Evolutionary conservation across 129 eudicot species (phyloP).

Genomic region (Ambrosia trifida): DNA sequence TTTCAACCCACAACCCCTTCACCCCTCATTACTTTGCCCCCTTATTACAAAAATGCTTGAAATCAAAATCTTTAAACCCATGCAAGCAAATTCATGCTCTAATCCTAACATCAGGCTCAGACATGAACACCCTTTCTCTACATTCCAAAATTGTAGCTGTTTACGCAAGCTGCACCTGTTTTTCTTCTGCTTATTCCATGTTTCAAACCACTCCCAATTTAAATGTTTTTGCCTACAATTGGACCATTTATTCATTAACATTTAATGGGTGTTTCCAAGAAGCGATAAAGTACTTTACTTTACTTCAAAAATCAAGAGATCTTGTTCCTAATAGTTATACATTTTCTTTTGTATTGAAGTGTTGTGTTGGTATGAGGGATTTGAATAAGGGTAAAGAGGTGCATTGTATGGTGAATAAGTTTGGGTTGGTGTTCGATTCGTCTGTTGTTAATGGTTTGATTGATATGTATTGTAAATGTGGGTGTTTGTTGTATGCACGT

Average conservation of each 20-base stretch:
- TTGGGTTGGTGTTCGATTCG: slow-evolving; percentile 47
- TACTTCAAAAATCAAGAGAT: slow-evolving; percentile 39
- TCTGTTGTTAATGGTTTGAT: slow-evolving; percentile 53
- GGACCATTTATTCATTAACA: slow-evolving; percentile 71
- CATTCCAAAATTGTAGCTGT: slow-evolving; percentile 60
- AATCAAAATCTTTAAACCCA: slow-evolving; percentile 46
- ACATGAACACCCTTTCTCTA: slow-evolving; percentile 39
- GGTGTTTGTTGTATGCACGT: slow-evolving; percentile 40
- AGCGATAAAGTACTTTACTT: slow-evolving; percentile 55
- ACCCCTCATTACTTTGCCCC: slow-evolving; percentile 29
- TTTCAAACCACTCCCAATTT: slow-evolving; percentile 52
- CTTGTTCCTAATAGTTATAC: slow-evolving; percentile 50
- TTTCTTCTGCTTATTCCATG: slow-evolving; percentile 53
- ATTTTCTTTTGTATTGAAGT: slow-evolving; percentile 53
- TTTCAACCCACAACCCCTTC: slow-evolving; percentile 26
- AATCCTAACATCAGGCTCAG: slow-evolving; percentile 41
- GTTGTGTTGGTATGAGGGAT: slow-evolving; percentile 70
- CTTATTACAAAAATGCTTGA: slow-evolving; percentile 56
- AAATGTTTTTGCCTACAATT: slow-evolving; percentile 72
- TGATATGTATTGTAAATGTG: slow-evolving; percentile 74
- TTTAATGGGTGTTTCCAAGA: slow-evolving; percentile 51
- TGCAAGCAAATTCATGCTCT: slow-evolving; percentile 60
- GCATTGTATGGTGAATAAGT: slow-evolving; percentile 43
- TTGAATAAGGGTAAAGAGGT: slow-evolving; percentile 60
- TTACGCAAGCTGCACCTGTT: slow-evolving; percentile 67